Conservation (phyloP, 495 filamentous ascomycete genomes). For the Aspergillus mulundensis region DNA sequence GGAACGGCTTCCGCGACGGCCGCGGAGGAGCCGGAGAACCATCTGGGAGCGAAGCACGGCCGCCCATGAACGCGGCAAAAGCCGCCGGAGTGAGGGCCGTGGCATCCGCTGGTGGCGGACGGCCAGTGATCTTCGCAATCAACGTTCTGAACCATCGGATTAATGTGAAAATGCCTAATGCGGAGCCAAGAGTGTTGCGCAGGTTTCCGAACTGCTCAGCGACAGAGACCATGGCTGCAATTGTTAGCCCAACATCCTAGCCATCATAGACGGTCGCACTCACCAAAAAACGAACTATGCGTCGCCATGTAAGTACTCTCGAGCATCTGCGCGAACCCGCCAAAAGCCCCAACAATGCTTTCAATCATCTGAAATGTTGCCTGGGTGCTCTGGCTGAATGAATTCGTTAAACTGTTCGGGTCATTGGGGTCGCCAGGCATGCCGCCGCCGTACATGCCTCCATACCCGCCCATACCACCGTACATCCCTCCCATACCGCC, state of each 20-base stretch:
- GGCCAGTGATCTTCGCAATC: conserved; percentile 90
- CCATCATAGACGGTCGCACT: conserved; percentile 27
- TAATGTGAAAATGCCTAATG: conserved; percentile 91
- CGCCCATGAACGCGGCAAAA: conserved; percentile 77
- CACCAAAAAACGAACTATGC: conserved; percentile 97
- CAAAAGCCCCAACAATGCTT: conserved; percentile 93
- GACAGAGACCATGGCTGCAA: conserved; percentile 89
- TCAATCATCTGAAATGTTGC: conserved; percentile 99
- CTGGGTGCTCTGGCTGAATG: conserved; percentile 86
- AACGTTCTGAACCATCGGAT: conserved; percentile 90
- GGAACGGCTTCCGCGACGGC: conserved; percentile 87
- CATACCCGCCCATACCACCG: conserved; percentile 45
- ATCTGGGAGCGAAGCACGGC: conserved; percentile 50
- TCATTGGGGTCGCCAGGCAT: conserved; percentile 72
- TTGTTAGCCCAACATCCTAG: conserved; percentile 13
- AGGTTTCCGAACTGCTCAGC: conserved; percentile 95
- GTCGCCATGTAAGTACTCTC: conserved; percentile 99
- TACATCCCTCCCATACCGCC: conserved; percentile 58
- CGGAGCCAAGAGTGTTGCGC: conserved; percentile 89
- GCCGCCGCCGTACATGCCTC: conserved; percentile 49
- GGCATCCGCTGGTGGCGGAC: conserved; percentile 81
- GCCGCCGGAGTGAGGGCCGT: conserved; percentile 80
- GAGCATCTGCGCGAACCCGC: conserved; percentile 98
- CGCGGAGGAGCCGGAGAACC: conserved; percentile 54
- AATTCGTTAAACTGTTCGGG: conserved; percentile 84